phyloP scores from a whole-genome alignment of 495 filamentous ascomycete genomes.

The Beverwykella pulmonaria region DNA sequence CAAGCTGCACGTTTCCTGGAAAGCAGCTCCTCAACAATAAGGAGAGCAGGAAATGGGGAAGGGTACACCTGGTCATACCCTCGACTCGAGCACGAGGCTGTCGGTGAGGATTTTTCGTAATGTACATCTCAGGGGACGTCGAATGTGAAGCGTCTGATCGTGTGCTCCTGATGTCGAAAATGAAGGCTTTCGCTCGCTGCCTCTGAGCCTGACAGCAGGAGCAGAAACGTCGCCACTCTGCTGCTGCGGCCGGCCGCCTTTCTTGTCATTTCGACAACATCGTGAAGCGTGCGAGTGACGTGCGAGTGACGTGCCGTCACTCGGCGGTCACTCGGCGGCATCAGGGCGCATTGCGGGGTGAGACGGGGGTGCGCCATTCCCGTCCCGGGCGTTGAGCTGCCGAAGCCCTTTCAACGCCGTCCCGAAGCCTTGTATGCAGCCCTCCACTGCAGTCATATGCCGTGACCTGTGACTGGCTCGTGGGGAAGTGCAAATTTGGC shows the following conservation, averaged over 20 bases:
- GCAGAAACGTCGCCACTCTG: constrained; percentile 7
- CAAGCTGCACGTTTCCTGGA: constrained; percentile 6
- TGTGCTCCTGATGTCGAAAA: not conserved
- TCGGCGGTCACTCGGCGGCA: not conserved
- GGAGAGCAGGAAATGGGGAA: not conserved
- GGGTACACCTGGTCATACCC: constrained; percentile 5
- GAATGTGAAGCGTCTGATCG: not conserved
- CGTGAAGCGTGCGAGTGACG: constrained; percentile 10
- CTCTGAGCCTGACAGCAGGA: not conserved
- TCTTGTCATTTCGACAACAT: not conserved
- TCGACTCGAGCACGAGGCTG: constrained; percentile 6
- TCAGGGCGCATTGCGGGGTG: constrained; percentile 2
- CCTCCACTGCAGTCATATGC: not conserved
- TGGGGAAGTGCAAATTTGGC: not conserved
- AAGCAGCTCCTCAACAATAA: not conserved
- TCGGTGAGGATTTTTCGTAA: not conserved
- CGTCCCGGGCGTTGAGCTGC: not conserved
- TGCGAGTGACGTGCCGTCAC: constrained; percentile 2
- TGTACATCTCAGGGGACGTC: constrained; percentile 1
- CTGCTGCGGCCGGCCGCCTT: not conserved
- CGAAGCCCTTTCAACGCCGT: not conserved
- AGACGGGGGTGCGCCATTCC: not conserved
- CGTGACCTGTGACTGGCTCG: not conserved
- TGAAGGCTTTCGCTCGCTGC: not conserved
- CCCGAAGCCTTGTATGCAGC: not conserved